A percentile compares a stretch with the other conserved stretches of the same genome.
These are phyloP conservation scores for Populus pruinosa DNA, from an alignment of 345 rosid genomes.

Conservation along the genomic window DNA sequence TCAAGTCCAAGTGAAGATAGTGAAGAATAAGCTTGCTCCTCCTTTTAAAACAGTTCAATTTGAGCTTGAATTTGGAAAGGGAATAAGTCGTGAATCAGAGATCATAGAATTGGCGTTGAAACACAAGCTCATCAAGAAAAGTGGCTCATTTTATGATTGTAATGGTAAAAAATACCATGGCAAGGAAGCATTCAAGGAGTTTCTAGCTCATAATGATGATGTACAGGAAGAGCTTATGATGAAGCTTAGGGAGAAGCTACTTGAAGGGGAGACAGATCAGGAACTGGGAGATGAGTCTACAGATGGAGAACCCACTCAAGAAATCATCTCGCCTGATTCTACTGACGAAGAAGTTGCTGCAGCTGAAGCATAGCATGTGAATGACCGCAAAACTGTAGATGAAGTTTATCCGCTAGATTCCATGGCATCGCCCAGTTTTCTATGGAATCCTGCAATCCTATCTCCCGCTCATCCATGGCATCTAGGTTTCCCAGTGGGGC, in stretches of 20 bases:
- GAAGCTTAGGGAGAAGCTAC: conserved; percentile 63
- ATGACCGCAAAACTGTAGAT: not conserved
- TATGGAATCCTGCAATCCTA: conserved; percentile 2
- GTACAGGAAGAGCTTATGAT: conserved; percentile 55
- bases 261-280: conserved; percentile 24
- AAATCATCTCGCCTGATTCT: conserved; percentile 38
- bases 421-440: conserved; percentile 9
- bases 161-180: conserved; percentile 59
- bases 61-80: conserved; percentile 95
- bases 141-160: conserved; percentile 45
- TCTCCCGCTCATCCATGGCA: not conserved
- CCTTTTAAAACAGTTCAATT: conserved; percentile 80
- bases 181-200: conserved; percentile 73
- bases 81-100: conserved; percentile 71
- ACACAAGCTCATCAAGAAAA: conserved; percentile 59
- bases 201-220: conserved; percentile 42
- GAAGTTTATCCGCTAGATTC: conserved; percentile 7
- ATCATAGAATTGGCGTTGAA: conserved; percentile 70
- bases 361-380: conserved; percentile 42
- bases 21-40: conserved; percentile 94
- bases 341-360: conserved; percentile 77
- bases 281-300: conserved; percentile 23
- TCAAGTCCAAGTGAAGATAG: conserved; percentile 73
- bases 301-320: conserved; percentile 37
- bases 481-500: not conserved